Base-by-base conservation (phyloP, 495 filamentous ascomycete genomes). In the Acidiella bohemica region DNA sequence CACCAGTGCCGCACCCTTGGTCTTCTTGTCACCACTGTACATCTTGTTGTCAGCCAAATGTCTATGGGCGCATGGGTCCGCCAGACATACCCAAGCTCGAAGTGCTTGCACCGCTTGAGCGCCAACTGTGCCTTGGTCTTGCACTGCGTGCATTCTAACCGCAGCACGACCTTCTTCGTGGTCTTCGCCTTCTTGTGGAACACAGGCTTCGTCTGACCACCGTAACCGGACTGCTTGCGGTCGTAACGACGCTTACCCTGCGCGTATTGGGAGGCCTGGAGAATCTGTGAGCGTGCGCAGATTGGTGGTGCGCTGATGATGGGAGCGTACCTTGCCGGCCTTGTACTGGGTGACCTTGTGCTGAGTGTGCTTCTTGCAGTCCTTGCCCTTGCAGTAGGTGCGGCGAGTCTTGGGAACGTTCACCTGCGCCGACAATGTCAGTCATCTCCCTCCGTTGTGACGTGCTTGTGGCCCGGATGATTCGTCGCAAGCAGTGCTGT, bases 131-230 rank as follows among this genome's bases (percentile, higher is more conserved):
- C 84, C 83, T 96, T 99, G 57, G 84, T 78, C 80, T 97, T 96
- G 82, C 90, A 97, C 31, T 60, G 51, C 54, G 82, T 87, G 72
- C 92, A 97, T 68, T 99, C 90, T 59, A 99, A 70, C 67, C 92
- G 75, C 57, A 99, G 71, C 63, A 99, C 92, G 54, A 99, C 78
- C 81, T 99, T 99, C 80, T 96, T 99, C 58, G 92, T 99, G 51
- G 92, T 96, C 80, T 99, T 99, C 49, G 92, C 92, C 76, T 95
- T 95, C 79, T 96, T 96, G 81, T 95, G 88, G 80, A 99, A 94
- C 57, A 94, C 84, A 53, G 86, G 86, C 72, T 97, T 97, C 50
- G 90, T 97, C 72, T 97, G 90, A 80, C 90, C 90, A 79, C 92
- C 90, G 70, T 94, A 97, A 76, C 90, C 83, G 60, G 79, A 84